A percentile compares a stretch with the other conserved stretches of the same genome.
These are phyloP conservation scores for Corrigiola litoralis DNA, from an alignment of 179 eudicot species.

Conservation along the genomic window DNA sequence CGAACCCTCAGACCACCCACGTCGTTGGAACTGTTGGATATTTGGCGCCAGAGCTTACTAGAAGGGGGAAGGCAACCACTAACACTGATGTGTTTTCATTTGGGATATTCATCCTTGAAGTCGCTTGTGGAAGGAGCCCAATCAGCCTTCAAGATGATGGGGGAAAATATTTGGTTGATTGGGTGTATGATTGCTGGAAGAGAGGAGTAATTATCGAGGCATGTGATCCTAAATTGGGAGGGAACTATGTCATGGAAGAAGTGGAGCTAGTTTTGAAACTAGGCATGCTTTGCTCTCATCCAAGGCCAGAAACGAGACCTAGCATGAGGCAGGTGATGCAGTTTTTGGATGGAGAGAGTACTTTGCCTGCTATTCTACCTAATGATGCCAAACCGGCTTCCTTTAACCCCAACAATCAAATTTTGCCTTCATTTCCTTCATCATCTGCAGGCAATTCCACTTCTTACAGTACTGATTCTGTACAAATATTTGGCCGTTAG, in stretches of 20 bases:
- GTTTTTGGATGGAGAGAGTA: conserved; percentile 4
- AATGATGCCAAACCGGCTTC: background rate
- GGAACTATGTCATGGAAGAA: conserved; percentile 8
- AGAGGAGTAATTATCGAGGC: conserved; percentile 10
- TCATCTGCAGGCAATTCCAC: conserved; percentile 11
- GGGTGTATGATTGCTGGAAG: conserved; percentile 19
- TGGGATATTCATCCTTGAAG: conserved; percentile 25
- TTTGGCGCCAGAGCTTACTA: conserved; percentile 25
- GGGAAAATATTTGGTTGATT: conserved; percentile 13
- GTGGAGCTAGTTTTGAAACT: conserved; percentile 13
- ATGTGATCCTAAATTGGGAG: conserved; percentile 13
- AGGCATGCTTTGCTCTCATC: conserved; percentile 21
- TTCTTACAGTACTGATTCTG: conserved; percentile 22
- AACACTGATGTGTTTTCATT: conserved; percentile 32
- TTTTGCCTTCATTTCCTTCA: conserved; percentile 9
- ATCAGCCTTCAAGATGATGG: background rate
- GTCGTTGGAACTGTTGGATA: conserved; percentile 30
- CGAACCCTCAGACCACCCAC: conserved; percentile 24
- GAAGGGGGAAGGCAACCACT: conserved; percentile 28
- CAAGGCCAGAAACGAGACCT: conserved; percentile 18
- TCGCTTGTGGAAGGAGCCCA: conserved; percentile 27
- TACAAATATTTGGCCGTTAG: conserved; percentile 14
- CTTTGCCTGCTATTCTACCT: conserved; percentile 16
- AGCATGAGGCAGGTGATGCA: conserved; percentile 23
- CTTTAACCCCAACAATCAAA: background rate